phyloP scores from a whole-genome alignment of 2,329 filamentous ascomycete genomes.

The Aspergillus tanneri region DNA sequence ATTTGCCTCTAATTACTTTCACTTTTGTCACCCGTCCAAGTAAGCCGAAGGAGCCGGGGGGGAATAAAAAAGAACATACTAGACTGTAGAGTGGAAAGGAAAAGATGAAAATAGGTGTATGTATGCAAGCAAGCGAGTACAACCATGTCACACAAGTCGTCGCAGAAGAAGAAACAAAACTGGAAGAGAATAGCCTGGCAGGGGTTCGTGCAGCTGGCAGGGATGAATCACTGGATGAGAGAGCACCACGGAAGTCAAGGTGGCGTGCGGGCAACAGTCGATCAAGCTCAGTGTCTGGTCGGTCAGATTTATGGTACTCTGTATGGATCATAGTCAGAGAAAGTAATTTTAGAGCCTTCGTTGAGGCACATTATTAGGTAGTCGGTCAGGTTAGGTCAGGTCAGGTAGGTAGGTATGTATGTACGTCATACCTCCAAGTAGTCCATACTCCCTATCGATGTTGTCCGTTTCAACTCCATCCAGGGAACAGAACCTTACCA shows the following conservation, averaged over 20 bases:
- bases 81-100: not conserved
- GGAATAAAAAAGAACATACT: not conserved
- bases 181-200: slow-evolving; percentile 16
- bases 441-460: no score
- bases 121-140: slow-evolving; percentile 24
- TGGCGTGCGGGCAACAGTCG: slow-evolving; percentile 21
- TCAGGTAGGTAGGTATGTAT: not conserved
- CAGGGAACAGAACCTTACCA: no score
- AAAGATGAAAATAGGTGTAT: slow-evolving; percentile 2
- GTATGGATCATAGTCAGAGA: not conserved
- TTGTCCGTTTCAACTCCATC: no score
- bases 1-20: no score
- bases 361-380: not conserved
- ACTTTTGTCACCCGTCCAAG: no score
- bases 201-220: slow-evolving; percentile 23
- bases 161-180: slow-evolving; percentile 17
- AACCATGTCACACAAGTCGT: slow-evolving; percentile 22
- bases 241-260: slow-evolving; percentile 23
- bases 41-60: not conserved
- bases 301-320: slow-evolving; percentile 4
- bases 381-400: no score
- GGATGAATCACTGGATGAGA: slow-evolving; percentile 23
- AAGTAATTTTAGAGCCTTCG: not conserved
- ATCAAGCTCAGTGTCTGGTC: slow-evolving; percentile 11
- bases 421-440: not conserved